phyloP scores from a whole-genome alignment of 139 green algal genomes.

The Chlamydomonas eustigma region DNA sequence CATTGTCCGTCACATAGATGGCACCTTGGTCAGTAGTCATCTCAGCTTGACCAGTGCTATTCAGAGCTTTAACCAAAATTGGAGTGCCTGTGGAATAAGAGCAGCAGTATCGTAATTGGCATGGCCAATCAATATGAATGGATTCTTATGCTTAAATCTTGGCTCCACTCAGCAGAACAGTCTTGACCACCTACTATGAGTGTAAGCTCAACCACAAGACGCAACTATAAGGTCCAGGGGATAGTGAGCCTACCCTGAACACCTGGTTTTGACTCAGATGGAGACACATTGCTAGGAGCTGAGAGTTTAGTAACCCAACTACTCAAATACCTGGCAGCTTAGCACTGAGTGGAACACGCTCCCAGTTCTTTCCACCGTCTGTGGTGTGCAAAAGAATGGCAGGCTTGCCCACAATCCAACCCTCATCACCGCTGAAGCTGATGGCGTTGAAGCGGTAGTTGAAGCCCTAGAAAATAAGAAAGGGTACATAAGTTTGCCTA shows the following conservation, averaged over 20 bases:
- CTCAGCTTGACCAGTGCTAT: slow-evolving; percentile 75
- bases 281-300: no score
- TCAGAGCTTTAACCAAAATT: slow-evolving; percentile 73
- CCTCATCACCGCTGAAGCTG: slow-evolving; percentile 90
- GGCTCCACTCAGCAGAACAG: no score
- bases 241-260: no score
- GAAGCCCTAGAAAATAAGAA: slow-evolving; percentile 52
- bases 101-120: no score
- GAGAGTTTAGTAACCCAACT: no score
- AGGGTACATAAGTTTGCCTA: slow-evolving; percentile 66
- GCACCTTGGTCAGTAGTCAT: slow-evolving; percentile 97
- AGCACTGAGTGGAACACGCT: slow-evolving; percentile 87
- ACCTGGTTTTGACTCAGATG: no score
- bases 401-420: slow-evolving; percentile 99
- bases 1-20: slow-evolving; percentile 97
- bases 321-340: slow-evolving; percentile 90
- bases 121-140: no score
- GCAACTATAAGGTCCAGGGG: no score
- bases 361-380: slow-evolving; percentile 91
- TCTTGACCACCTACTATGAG: no score
- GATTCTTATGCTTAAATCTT: no score
- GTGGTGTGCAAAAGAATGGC: slow-evolving; percentile 96
- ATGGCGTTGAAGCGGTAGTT: slow-evolving; percentile 97
- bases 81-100: slow-evolving; percentile 51
- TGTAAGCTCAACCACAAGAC: no score